Conservation (phyloP, 192 early-diverging fungal genomes). For the Funneliformis mosseae region DNA sequence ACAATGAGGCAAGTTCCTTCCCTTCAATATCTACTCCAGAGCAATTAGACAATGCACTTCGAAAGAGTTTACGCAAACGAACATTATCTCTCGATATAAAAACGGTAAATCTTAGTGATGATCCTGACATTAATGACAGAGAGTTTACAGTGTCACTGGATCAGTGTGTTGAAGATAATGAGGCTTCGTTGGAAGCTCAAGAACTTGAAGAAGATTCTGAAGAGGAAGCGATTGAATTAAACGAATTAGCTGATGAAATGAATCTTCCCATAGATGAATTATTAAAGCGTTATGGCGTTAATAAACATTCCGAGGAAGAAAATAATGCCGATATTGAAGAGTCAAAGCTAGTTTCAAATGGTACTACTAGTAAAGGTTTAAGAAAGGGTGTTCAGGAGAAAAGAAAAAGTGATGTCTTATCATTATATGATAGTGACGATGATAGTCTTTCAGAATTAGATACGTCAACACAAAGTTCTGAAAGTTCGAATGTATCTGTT, state of each 20-base stretch:
- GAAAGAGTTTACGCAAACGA: not conserved
- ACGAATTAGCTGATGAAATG: slow-evolving; percentile 35
- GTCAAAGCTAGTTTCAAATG: not conserved
- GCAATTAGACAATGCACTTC: too few species aligned
- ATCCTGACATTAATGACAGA: slow-evolving; percentile 13
- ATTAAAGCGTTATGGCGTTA: slow-evolving; percentile 36
- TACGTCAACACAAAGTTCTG: slow-evolving; percentile 33
- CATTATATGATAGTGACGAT: slow-evolving; percentile 44
- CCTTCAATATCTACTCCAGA: too few species aligned
- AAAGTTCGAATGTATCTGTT: too few species aligned
- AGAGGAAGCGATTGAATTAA: slow-evolving; percentile 34
- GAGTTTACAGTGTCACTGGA: slow-evolving; percentile 20
- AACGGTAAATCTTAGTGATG: not conserved
- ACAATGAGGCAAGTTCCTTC: not conserved
- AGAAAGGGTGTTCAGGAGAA: slow-evolving; percentile 32
- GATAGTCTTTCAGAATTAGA: slow-evolving; percentile 32
- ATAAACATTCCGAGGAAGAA: slow-evolving; percentile 34
- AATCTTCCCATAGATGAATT: slow-evolving; percentile 39
- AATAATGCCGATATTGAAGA: slow-evolving; percentile 31
- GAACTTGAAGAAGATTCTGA: slow-evolving; percentile 40
- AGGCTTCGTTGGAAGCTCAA: slow-evolving; percentile 28
- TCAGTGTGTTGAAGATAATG: slow-evolving; percentile 27
- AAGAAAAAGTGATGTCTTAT: slow-evolving; percentile 25
- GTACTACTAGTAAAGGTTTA: not conserved
- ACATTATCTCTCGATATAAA: not conserved